phyloP scores from a whole-genome alignment of 148 eudicot species.

The Cornus suecica region DNA sequence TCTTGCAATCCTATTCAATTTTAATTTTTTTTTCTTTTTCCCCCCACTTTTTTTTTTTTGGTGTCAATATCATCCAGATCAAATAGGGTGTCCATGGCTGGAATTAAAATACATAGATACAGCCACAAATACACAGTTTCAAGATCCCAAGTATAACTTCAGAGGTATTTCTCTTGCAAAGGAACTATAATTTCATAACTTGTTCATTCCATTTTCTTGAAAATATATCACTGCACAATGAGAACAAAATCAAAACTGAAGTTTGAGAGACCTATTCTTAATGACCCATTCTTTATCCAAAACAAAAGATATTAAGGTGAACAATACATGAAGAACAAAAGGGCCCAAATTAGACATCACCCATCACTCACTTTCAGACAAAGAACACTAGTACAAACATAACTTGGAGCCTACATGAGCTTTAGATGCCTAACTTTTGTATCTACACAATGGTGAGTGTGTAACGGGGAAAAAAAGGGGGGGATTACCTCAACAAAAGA shows the following conservation, averaged over 20 bases:
- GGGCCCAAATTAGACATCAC: neutral
- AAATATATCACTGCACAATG: neutral
- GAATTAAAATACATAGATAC: neutral
- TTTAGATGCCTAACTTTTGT: neutral
- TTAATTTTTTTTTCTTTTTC: no score
- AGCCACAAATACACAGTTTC: no score
- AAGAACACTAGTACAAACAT: neutral
- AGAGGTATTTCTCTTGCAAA: no score
- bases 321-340: neutral
- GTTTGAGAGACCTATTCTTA: neutral
- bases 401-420: neutral
- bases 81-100: no score
- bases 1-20: no score
- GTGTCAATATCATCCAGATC: no score
- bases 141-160: no score
- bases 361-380: neutral
- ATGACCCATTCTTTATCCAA: neutral
- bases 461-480: neutral
- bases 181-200: no score
- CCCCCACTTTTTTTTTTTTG: no score
- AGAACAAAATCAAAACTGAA: neutral
- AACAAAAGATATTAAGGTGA: neutral
- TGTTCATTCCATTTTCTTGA: neutral
- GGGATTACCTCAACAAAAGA: neutral
- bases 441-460: slow-evolving; percentile 8